Evolutionary conservation across 2,329 filamentous ascomycete genomes (phyloP).

Genomic region (Neurospora sp.): DNA sequence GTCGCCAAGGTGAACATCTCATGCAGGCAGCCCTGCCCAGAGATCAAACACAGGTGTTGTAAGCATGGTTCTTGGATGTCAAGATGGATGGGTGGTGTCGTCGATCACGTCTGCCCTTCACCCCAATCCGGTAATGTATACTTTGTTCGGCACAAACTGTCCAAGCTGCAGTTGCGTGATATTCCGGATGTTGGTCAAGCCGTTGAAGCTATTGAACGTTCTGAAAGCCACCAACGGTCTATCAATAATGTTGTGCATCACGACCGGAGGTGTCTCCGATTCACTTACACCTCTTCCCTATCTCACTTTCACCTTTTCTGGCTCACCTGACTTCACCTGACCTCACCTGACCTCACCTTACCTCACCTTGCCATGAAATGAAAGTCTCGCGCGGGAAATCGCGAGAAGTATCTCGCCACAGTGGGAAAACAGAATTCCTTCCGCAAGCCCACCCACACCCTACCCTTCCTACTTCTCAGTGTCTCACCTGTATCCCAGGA

Average conservation of each 20-base stretch:
- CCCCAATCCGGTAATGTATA: not conserved
- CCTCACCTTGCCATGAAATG: not conserved
- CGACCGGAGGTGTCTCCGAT: not conserved
- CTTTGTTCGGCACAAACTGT: not conserved
- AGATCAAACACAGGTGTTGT: not conserved
- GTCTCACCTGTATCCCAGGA: not conserved
- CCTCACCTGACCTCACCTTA: not conserved
- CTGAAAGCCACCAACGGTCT: not conserved
- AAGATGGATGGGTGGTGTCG: not conserved
- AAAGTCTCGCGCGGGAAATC: not conserved
- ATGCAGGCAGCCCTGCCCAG: not conserved
- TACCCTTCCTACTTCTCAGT: not conserved
- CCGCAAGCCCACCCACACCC: no score
- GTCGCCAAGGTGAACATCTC: not conserved
- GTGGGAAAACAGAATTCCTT: not conserved
- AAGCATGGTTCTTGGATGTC: not conserved
- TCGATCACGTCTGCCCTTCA: not conserved
- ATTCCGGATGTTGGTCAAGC: not conserved
- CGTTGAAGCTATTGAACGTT: not conserved
- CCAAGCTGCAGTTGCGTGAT: not conserved
- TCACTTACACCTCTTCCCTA: not conserved
- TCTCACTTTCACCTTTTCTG: not conserved
- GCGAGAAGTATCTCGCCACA: not conserved
- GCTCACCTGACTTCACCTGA: not conserved
- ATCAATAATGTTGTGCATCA: not conserved